Evolutionary conservation across 805 yeast species (phyloP).

Genomic region (Lachancea lanzarotensis): DNA sequence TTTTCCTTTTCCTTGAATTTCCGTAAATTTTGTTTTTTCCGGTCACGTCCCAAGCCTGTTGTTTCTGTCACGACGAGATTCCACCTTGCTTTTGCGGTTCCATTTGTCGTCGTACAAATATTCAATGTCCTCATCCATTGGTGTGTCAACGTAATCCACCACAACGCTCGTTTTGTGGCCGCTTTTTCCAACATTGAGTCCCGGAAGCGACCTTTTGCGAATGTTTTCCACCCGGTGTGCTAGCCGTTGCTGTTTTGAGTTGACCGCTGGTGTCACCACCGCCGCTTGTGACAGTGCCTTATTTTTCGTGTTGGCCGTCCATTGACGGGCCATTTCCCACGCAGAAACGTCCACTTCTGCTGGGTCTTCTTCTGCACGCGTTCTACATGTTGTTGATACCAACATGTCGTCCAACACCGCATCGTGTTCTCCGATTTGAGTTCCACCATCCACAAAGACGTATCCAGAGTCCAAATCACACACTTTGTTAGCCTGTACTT

Average conservation of each 20-base stretch:
- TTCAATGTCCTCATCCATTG: conserved; percentile 13
- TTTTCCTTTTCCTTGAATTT: too few relatives aligned
- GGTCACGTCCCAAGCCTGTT: conserved; percentile 1
- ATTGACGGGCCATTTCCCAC: conserved; percentile 20
- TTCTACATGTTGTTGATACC: background rate
- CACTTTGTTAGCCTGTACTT: background rate
- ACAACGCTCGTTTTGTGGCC: background rate
- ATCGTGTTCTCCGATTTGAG: too few relatives aligned
- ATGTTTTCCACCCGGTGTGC: conserved; percentile 7
- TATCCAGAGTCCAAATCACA: conserved; percentile 17
- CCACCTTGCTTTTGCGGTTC: conserved; percentile 19
- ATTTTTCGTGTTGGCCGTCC: background rate
- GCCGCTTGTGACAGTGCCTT: background rate
- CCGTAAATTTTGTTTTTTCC: background rate
- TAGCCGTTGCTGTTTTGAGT: conserved; percentile 5
- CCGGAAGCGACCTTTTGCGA: background rate
- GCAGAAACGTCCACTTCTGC: conserved; percentile 19
- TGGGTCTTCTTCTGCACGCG: conserved; percentile 10
- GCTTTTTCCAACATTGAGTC: too few relatives aligned
- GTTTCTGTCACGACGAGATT: conserved; percentile 13
- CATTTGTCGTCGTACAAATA: conserved; percentile 23
- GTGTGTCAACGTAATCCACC: conserved; percentile 4
- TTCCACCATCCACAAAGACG: conserved; percentile 7
- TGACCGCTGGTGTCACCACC: background rate
- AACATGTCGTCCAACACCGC: too few relatives aligned